Evolutionary conservation across 208 protist species (phyloP).

Genomic region (Trypanosoma caninum): DNA sequence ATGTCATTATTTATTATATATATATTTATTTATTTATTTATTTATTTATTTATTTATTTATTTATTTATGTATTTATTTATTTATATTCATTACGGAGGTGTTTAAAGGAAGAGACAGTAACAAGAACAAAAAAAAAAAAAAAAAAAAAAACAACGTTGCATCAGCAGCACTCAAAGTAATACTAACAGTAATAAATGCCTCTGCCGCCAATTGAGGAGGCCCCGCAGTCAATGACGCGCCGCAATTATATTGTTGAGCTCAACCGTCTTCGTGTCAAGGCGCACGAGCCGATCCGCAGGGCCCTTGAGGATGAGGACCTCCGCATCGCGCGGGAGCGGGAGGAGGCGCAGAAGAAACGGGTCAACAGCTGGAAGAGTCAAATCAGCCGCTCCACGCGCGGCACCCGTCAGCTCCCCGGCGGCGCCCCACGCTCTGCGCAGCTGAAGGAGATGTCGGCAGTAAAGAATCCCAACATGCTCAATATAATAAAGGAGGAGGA

Average conservation of each 20-base stretch:
- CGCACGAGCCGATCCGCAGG: slow-evolving; percentile 51
- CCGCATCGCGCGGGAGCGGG: slow-evolving; percentile 36
- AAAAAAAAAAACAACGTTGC: neutral
- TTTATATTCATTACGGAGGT: neutral
- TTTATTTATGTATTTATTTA: slow-evolving; percentile 1
- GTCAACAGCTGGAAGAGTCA: slow-evolving; percentile 45
- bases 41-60: neutral
- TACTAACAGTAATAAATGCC: slow-evolving; percentile 20
- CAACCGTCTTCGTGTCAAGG: slow-evolving; percentile 58
- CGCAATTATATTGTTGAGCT: slow-evolving; percentile 78
- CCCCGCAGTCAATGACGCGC: slow-evolving; percentile 59
- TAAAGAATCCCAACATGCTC: slow-evolving; percentile 42
- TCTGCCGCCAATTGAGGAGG: slow-evolving; percentile 58
- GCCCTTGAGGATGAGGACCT: slow-evolving; percentile 63
- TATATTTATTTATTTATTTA: slow-evolving; percentile 12
- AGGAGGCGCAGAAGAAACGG: slow-evolving; percentile 42
- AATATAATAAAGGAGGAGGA: slow-evolving; percentile 50
- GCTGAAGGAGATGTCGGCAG: slow-evolving; percentile 23
- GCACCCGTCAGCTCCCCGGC: slow-evolving; percentile 54
- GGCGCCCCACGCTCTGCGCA: slow-evolving; percentile 44
- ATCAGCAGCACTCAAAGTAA: neutral
- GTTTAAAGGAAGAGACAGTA: neutral
- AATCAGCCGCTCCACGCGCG: slow-evolving; percentile 9
- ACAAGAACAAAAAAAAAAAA: slow-evolving; percentile 1
- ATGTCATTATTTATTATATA: slow-evolving; percentile 12